phyloP scores from a whole-genome alignment of 192 early-diverging fungal species.

The Coemansia sp. region DNA sequence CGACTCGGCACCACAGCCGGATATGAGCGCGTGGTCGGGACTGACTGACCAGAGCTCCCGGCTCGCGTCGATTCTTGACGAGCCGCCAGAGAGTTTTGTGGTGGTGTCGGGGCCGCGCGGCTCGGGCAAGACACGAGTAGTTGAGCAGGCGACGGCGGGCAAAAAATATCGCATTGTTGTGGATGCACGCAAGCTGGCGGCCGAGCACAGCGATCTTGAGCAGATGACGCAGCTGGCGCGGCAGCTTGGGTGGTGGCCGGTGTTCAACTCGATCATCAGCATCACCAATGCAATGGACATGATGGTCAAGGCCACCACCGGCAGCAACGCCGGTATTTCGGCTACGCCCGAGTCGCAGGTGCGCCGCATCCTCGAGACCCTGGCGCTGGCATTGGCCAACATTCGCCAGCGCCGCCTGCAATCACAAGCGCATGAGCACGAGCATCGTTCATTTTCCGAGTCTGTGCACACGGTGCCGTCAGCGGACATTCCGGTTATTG shows the following conservation, averaged over 20 bases:
- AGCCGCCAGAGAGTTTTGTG: conserved; percentile 74
- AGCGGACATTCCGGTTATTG: conserved; percentile 75
- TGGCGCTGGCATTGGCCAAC: conserved; percentile 71
- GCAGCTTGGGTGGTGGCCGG: conserved; percentile 89
- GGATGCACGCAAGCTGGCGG: conserved; percentile 74
- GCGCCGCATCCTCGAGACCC: conserved; percentile 77
- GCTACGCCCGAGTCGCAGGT: conserved; percentile 82
- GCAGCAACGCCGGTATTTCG: conserved; percentile 82
- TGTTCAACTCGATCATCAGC: conserved; percentile 78
- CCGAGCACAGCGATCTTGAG: conserved; percentile 69
- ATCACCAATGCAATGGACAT: conserved; percentile 77
- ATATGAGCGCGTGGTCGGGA: conserved; percentile 45
- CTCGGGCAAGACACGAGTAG: conserved; percentile 74
- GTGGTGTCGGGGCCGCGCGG: conserved; percentile 85
- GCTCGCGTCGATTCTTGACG: conserved; percentile 51
- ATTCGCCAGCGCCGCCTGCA: conserved; percentile 37
- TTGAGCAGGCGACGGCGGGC: conserved; percentile 66
- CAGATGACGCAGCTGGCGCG: conserved; percentile 73
- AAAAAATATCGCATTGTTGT: conserved; percentile 77
- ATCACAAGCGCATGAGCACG: conserved; percentile 35
- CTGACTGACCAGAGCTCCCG: conserved; percentile 40
- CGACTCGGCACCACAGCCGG: conserved; percentile 12
- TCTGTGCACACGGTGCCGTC: conserved; percentile 36
- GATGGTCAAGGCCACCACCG: conserved; percentile 83
- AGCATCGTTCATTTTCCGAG: neutral